These are phyloP conservation scores for Russula sp. DNA, from an alignment of 768 basidiomycete genomes.

Conservation along the genomic window DNA sequence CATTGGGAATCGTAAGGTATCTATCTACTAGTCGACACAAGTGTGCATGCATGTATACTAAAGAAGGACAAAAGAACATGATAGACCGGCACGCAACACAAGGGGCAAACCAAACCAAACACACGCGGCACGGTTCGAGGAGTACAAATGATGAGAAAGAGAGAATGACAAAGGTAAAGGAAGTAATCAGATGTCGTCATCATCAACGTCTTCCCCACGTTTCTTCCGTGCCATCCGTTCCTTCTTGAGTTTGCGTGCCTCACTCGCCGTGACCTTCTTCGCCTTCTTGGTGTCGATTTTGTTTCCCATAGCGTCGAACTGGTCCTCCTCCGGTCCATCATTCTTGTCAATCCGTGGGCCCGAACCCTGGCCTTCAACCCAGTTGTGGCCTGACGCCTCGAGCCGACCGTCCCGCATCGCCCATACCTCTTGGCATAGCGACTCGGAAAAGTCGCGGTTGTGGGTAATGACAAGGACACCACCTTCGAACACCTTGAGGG, in stretches of 20 bases:
- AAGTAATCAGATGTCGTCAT: constrained; percentile 40
- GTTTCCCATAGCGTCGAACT: constrained; percentile 98
- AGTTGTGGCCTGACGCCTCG: constrained; percentile 97
- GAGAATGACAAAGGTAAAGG: neutral
- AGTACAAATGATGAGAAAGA: neutral
- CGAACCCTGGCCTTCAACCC: constrained; percentile 98
- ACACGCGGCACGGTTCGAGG: constrained; percentile 18
- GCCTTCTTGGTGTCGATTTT: constrained; percentile 80
- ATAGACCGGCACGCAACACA: constrained; percentile 18
- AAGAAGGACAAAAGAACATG: neutral
- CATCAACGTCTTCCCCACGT: constrained; percentile 69
- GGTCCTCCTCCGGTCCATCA: constrained; percentile 83
- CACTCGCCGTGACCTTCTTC: constrained; percentile 80
- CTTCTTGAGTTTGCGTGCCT: constrained; percentile 93
- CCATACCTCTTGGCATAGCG: constrained; percentile 97
- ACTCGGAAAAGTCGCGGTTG: constrained; percentile 99
- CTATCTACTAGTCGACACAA: constrained; percentile 2
- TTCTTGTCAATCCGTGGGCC: constrained; percentile 94
- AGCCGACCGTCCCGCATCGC: constrained; percentile 97
- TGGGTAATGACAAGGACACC: constrained; percentile 98
- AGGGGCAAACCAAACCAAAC: constrained; percentile 3
- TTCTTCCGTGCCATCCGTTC: constrained; percentile 89
- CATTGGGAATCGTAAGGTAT: constrained; percentile 11
- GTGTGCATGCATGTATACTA: constrained; percentile 10
- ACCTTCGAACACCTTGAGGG: constrained; percentile 96